These are phyloP conservation scores for Celoporthe dispersa DNA, from an alignment of 2,329 filamentous ascomycete species.

Conservation along the genomic window DNA sequence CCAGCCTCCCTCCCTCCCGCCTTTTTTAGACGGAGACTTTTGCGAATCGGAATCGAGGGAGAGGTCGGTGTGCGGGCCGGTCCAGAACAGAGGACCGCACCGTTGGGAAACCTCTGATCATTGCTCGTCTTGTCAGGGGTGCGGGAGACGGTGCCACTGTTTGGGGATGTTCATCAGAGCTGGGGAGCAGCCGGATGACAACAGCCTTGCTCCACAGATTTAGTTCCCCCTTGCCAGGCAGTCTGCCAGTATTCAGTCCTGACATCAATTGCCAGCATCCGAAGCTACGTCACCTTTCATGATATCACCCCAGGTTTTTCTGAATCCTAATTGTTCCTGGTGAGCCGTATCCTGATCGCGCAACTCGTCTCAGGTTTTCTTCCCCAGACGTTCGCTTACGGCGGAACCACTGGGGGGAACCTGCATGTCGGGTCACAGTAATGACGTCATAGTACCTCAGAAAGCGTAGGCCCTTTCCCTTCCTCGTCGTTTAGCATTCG, in stretches of 20 bases:
- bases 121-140: slow-evolving; percentile 19
- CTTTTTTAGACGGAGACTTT: neutral
- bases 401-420: neutral
- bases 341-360: neutral
- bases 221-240: neutral
- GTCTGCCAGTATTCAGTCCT: neutral
- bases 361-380: neutral
- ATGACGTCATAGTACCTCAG: neutral
- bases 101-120: slow-evolving; percentile 17
- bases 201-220: slow-evolving; percentile 8
- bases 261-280: slow-evolving; percentile 10
- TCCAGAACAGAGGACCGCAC: slow-evolving; percentile 7
- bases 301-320: neutral
- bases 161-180: neutral
- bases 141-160: slow-evolving; percentile 12
- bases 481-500: neutral
- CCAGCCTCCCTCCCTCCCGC: neutral
- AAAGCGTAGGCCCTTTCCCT: neutral
- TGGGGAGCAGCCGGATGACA: slow-evolving; percentile 1
- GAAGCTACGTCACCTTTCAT: slow-evolving; percentile 9
- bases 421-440: neutral
- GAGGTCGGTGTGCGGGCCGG: slow-evolving; percentile 2
- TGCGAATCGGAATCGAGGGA: neutral
- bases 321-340: neutral
- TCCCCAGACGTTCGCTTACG: neutral